These are phyloP conservation scores for Pleurozium schreberi DNA, from an alignment of 225 moss, liverwort and hornwort species.

Conservation along the genomic window DNA sequence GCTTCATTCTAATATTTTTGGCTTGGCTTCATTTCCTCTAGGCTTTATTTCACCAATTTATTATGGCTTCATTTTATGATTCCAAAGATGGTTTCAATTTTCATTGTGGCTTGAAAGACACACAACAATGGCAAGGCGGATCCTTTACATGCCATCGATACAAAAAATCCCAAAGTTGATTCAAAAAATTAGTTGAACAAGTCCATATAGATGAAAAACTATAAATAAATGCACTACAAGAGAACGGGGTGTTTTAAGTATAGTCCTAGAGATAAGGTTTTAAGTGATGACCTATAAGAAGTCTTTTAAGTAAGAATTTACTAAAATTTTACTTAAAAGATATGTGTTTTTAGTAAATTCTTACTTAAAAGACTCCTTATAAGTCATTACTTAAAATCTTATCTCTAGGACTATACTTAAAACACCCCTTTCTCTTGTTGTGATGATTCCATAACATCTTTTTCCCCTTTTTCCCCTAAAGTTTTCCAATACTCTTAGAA, in stretches of 20 bases:
- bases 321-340: too few relatives aligned
- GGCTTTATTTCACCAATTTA: background rate
- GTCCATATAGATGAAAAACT: background rate
- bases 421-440: too few relatives aligned
- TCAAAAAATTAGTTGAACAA: accelerated
- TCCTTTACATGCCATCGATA: background rate
- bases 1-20: background rate
- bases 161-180: background rate
- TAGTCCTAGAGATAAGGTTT: too few relatives aligned
- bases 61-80: background rate
- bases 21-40: background rate
- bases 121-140: accelerated
- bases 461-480: background rate
- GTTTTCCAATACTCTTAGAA: background rate
- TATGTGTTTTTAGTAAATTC: too few relatives aligned
- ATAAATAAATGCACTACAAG: too few relatives aligned
- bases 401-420: too few relatives aligned
- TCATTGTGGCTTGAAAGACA: background rate
- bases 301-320: too few relatives aligned
- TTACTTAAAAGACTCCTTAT: too few relatives aligned
- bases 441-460: background rate
- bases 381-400: too few relatives aligned
- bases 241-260: too few relatives aligned
- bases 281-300: too few relatives aligned
- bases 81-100: accelerated